These are phyloP conservation scores for Gentiana macrophylla DNA, from an alignment of 257 asterid genomes.

Conservation along the genomic window DNA sequence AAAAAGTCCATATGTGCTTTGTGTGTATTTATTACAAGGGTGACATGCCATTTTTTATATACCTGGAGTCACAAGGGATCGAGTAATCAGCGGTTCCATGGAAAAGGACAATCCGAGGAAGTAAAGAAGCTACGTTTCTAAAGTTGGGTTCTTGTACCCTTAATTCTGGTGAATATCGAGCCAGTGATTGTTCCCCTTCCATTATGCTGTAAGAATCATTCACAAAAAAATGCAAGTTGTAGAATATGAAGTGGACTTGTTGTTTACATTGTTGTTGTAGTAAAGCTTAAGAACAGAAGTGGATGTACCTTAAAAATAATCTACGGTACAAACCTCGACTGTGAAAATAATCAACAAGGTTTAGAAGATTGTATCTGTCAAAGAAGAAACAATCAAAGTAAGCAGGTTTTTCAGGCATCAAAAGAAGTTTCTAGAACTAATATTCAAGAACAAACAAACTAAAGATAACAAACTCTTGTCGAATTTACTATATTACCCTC, in stretches of 20 bases:
- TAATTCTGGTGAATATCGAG: slow-evolving; percentile 71
- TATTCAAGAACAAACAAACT: no score
- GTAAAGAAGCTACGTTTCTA: slow-evolving; percentile 49
- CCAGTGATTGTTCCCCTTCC: slow-evolving; percentile 89
- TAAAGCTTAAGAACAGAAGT: slow-evolving; percentile 1
- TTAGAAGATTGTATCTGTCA: slow-evolving; percentile 65
- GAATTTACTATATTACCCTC: slow-evolving; percentile 43
- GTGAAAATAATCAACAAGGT: slow-evolving; percentile 71
- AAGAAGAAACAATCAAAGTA: slow-evolving; percentile 1
- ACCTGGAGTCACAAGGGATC: slow-evolving; percentile 85
- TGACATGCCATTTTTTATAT: not conserved
- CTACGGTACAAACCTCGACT: slow-evolving; percentile 76
- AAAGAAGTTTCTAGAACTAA: not conserved
- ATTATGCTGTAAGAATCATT: slow-evolving; percentile 46
- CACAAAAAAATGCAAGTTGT: no score
- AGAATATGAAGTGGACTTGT: no score
- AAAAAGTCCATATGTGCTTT: no score
- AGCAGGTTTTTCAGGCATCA: no score
- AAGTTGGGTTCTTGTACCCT: slow-evolving; percentile 50
- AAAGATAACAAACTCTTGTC: no score
- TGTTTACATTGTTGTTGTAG: not conserved
- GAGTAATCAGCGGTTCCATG: slow-evolving; percentile 95
- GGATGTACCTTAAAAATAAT: slow-evolving; percentile 51
- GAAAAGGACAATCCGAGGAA: slow-evolving; percentile 78
- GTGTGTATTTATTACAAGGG: not conserved